Conservation (phyloP, 108 stramenopile species). For the Cyclotella distinguenda region DNA sequence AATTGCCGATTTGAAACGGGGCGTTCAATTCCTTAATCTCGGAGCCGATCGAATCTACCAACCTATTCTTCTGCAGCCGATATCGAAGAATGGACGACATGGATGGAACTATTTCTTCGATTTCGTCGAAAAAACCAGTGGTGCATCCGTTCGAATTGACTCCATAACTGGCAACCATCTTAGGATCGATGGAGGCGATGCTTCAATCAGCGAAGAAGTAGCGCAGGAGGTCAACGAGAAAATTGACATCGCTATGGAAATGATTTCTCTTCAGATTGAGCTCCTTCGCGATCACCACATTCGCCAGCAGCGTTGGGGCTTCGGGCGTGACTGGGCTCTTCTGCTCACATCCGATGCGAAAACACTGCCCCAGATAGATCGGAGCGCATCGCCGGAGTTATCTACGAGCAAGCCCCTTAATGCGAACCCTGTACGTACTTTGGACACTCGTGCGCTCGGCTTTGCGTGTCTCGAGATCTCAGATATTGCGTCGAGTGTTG, state of each 20-base stretch:
- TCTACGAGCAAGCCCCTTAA: constrained; percentile 16
- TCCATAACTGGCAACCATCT: constrained; percentile 72
- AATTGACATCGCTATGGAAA: constrained; percentile 65
- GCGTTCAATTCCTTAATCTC: constrained; percentile 74
- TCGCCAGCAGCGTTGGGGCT: constrained; percentile 75
- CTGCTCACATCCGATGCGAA: constrained; percentile 32
- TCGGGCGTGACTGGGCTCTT: constrained; percentile 83
- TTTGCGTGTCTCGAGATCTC: constrained; percentile 72
- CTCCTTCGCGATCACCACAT: constrained; percentile 72
- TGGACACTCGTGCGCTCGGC: constrained; percentile 53
- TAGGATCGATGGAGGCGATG: constrained; percentile 64
- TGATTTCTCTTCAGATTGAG: constrained; percentile 78
- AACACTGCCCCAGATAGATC: constrained; percentile 8
- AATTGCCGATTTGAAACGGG: constrained; percentile 59
- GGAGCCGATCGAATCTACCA: constrained; percentile 71
- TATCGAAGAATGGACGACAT: constrained; percentile 23
- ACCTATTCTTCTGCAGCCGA: constrained; percentile 53
- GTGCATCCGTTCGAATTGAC: constrained; percentile 62
- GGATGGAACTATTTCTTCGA: constrained; percentile 64
- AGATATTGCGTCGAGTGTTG: constrained; percentile 58
- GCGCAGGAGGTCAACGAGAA: constrained; percentile 43
- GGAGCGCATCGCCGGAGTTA: constrained; percentile 18
- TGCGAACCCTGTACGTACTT: constrained; percentile 24
- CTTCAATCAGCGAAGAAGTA: constrained; percentile 10
- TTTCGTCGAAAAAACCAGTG: constrained; percentile 58